Evolutionary conservation across 2,329 filamentous ascomycete species (phyloP), one percentile per base, ranked within the genome.

Genomic region (Dendrostoma leiphaemia): DNA sequence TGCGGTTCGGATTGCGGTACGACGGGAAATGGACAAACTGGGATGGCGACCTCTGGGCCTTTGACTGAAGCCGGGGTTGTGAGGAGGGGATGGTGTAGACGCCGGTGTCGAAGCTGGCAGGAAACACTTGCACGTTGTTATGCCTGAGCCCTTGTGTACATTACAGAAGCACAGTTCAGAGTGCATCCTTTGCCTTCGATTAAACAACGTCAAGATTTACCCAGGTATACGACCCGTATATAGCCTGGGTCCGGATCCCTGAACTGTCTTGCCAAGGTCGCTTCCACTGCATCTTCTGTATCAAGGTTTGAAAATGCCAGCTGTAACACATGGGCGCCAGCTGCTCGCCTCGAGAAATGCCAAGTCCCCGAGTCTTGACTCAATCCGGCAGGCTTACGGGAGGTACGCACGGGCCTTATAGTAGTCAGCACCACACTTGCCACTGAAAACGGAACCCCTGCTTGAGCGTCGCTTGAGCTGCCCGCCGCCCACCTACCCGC

Each of bases 1-100:
- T 51, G 45, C 52, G 56, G 41, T 53, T 52, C 48, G 56, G 52
- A 17, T 17, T 55, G 52, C 56, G 56, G 6, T 58, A 55, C 31
- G 51, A 55, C 13, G 56, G 56, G 40, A 46, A 34, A 8, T 58
- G 56, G 56, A 58, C 56, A 26, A 52, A 55, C 26, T 55, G 56
- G 56, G 26, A 40, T 34, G 56, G 56, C 21, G 44, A 19, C 28
- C 44, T 44, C 38, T 47, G 48, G 52, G 32, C 24, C 9, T 41
- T 48, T 24, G 28, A 40, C 49, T 47, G 21, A 34, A 12, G 5
- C 8, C 31, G n/a, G 43, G n/a, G 28, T 7, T 8, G 3, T 24
- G 26, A 37, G 7, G 32, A 19, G 13, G 10, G 32, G 8, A n/a
- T 32, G 23, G 12, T 15, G 15, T 28, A 26, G 28, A 10, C n/a